Evolutionary conservation across 352 stramenopile species (phyloP).

Genomic region (Phytophthora citrophthora): DNA sequence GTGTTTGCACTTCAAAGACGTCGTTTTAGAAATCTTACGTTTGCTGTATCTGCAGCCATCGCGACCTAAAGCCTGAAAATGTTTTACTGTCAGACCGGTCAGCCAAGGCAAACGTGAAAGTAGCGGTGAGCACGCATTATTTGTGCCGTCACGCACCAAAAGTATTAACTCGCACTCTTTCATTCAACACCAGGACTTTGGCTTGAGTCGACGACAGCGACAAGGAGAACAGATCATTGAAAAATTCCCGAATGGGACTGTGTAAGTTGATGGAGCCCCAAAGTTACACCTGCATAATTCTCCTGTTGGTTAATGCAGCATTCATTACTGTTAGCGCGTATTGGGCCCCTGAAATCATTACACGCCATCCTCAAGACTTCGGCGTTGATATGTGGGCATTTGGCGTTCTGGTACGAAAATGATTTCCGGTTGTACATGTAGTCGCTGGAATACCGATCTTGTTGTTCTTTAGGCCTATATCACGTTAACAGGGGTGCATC

Average conservation of each 20-base stretch:
- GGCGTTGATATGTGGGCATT: constrained; percentile 85
- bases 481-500: constrained; percentile 74
- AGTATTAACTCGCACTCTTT: too few relatives aligned
- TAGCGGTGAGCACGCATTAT: constrained; percentile 47
- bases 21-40: not conserved
- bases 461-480: constrained; percentile 61
- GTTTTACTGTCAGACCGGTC: constrained; percentile 68
- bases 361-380: constrained; percentile 67
- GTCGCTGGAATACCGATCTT: not conserved
- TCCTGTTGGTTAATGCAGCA: not conserved
- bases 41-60: constrained; percentile 48
- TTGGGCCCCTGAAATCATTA: constrained; percentile 85
- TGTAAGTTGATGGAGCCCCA: constrained; percentile 40
- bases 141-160: too few relatives aligned
- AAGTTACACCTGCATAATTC: not conserved
- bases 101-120: constrained; percentile 65
- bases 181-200: constrained; percentile 62
- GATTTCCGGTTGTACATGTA: not conserved
- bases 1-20: constrained; percentile 4
- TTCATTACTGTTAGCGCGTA: constrained; percentile 51
- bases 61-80: constrained; percentile 83
- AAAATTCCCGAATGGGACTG: constrained; percentile 63
- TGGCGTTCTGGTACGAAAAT: constrained; percentile 60
- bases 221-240: constrained; percentile 58
- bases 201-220: constrained; percentile 54